phyloP scores from a whole-genome alignment of 805 yeast genomes.

The Yamadazyma laniorum region DNA sequence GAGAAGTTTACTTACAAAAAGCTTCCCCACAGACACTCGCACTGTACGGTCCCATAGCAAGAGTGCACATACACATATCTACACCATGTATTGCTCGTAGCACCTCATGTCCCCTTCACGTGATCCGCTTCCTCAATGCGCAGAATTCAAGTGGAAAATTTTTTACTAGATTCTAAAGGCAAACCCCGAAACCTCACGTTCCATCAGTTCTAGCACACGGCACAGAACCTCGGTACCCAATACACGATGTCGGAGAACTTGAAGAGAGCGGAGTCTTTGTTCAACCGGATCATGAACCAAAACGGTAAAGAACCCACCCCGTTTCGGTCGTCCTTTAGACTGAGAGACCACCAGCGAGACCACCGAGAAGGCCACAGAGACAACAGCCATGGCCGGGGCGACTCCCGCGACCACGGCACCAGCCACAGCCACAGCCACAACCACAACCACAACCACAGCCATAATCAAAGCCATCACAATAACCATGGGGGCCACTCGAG shows the following conservation, averaged over 20 bases:
- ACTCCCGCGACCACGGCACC: slow-evolving; percentile 8
- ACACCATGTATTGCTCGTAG: no score
- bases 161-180: not conserved
- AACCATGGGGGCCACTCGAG: not conserved
- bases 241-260: slow-evolving; percentile 42
- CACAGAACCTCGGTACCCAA: not conserved
- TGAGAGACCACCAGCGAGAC: not conserved
- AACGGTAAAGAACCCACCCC: slow-evolving; percentile 15
- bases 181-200: not conserved
- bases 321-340: slow-evolving; percentile 1
- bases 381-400: slow-evolving; percentile 8
- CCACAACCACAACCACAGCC: slow-evolving; percentile 10
- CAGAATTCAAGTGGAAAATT: no score
- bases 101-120: no score
- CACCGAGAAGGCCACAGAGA: slow-evolving; percentile 1
- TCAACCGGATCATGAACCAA: slow-evolving; percentile 46
- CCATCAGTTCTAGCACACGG: not conserved
- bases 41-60: no score
- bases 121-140: no score
- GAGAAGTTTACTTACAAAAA: no score
- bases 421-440: slow-evolving; percentile 8
- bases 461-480: slow-evolving; percentile 8
- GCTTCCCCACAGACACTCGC: no score
- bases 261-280: slow-evolving; percentile 46
- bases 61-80: no score